These are phyloP conservation scores for Boletus insuetus DNA, from an alignment of 768 basidiomycete genomes.

Conservation along the genomic window DNA sequence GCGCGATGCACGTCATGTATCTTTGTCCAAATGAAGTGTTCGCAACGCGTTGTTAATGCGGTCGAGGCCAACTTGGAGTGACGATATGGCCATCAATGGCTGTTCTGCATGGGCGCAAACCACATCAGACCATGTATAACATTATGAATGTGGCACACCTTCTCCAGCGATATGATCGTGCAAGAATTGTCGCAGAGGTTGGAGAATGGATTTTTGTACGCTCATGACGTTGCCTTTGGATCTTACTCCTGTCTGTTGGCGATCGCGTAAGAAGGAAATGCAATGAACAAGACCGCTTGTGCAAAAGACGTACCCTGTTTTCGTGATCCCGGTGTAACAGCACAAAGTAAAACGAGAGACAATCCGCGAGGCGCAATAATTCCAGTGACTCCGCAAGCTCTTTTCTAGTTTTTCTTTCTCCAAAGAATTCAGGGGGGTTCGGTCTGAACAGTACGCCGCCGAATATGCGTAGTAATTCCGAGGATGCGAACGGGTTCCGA, in stretches of 20 bases:
- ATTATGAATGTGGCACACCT: conserved; percentile 21
- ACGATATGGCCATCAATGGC: conserved; percentile 30
- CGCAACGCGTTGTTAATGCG: conserved; percentile 44
- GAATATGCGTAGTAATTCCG: conserved; percentile 53
- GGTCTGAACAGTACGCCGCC: conserved; percentile 59
- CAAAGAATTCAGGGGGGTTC: conserved; percentile 52
- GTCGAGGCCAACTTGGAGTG: conserved; percentile 48
- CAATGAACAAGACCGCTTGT: neutral
- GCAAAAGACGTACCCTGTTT: conserved; percentile 46
- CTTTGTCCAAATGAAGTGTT: conserved; percentile 5
- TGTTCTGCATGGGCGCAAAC: conserved; percentile 15
- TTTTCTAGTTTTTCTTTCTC: conserved; percentile 32
- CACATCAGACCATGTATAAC: neutral
- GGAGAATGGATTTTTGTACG: conserved; percentile 44
- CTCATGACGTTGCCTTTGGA: conserved; percentile 42
- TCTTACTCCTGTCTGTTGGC: conserved; percentile 49
- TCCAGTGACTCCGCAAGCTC: conserved; percentile 57
- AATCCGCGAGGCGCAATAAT: conserved; percentile 59
- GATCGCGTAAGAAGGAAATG: neutral
- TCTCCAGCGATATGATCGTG: conserved; percentile 32
- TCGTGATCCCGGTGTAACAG: conserved; percentile 54
- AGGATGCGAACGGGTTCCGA: conserved; percentile 51
- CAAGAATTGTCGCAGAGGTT: conserved; percentile 42
- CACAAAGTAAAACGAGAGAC: conserved; percentile 66
- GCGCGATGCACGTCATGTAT: neutral